Base-by-base conservation (phyloP, 495 filamentous ascomycete species). In the Lepraria neglecta region DNA sequence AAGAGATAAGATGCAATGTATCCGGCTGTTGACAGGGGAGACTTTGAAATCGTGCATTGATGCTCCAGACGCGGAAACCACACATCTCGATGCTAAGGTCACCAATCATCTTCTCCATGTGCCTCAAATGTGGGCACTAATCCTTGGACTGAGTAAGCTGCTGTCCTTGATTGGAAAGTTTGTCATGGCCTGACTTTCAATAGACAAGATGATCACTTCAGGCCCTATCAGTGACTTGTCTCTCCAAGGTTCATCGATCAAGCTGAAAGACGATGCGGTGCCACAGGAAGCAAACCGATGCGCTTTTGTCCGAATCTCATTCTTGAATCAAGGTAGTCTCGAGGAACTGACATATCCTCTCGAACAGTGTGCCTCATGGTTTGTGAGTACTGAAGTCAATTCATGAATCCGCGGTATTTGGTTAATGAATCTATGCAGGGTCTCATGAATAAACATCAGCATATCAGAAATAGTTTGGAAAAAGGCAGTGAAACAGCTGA, bases 111-210 rank as follows among this genome's bases (percentile, higher is more conserved):
- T 62, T 6, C 30, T 62, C 15, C 54, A 58, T n/a, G 60, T 65
- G n/a, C 64, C 64, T 33, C 64, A 65, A 38, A 19, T 59, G 5
- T 65, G 64, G 64, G 40, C 28, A 4, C 9, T 62, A 0, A 63
- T 61, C 1, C n/a, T 58, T 30, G 64, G 64, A 19, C 48, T 60
- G 12, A 48, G 57, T 59, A 48, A 21, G 31, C 27, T n/a, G 17
- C 28, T 17, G n/a, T 24, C 12, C 30, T 24, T 24, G 10, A 12
- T 19, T 2, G 2, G 4, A 15, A 3, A 14, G 3, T 38, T 6
- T 9, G 1, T 31, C 3, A 3, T 0, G n/a, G 3, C 11, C 56
- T 58, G 2, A 58, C 3, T 35, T 10, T 2, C 4, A 6, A 21
- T 11, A 53, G 62, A 64, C 35, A 55, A 40, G 19, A 9, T 64